Base-by-base conservation (phyloP, 2,329 filamentous ascomycete genomes). In the Fonsecaea multimorphosa region DNA sequence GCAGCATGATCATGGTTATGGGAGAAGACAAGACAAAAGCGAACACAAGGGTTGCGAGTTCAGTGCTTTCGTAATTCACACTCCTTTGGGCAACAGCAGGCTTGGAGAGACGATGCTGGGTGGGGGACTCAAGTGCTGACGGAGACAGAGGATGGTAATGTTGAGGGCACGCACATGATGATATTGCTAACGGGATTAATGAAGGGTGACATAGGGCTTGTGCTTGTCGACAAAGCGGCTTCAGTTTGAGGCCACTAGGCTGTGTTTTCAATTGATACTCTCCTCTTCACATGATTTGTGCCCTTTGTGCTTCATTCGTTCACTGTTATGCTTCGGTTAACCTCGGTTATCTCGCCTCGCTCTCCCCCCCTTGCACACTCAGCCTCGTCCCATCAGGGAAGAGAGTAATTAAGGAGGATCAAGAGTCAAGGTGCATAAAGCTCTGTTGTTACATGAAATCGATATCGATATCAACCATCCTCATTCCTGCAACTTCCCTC, bases 81-180 rank as follows among this genome's bases (percentile, higher is more conserved):
- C 44, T 49, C 44, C 44, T 49, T 49, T 49, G 44, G 44, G 44
- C 19, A 49, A 24, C 44, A 24, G 19, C 44, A 49, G 22, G 19
- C 19, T 24, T 49, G 44, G 44, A 24, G 6, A 49, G 44, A 12
- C 9, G 12, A 49, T 24, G 19, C 44, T 49, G 44, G 9, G 44
- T 24, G 44, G 19, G 19, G 44, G 44, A 49, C 11, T 27, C 44
- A 24, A 24, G 44, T 49, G 44, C 44, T 49, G 44, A 49, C 9
- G 12, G 44, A 9, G 24, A 49, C 44, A 12, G 8, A 9, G 44
- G 44, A 46, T 22, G 44, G 22, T 24, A 24, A 49, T 49, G 22
- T 19, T 49, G 44, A 12, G 44, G 44, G 44, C 44, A 7, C 2
- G 19, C 44, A n/a, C 44, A 12, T 2, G 44, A 19, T 24, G 44